Evolutionary conservation across 139 green algal species (phyloP).

Genomic region (Auxenochlorella pyrenoidosa): DNA sequence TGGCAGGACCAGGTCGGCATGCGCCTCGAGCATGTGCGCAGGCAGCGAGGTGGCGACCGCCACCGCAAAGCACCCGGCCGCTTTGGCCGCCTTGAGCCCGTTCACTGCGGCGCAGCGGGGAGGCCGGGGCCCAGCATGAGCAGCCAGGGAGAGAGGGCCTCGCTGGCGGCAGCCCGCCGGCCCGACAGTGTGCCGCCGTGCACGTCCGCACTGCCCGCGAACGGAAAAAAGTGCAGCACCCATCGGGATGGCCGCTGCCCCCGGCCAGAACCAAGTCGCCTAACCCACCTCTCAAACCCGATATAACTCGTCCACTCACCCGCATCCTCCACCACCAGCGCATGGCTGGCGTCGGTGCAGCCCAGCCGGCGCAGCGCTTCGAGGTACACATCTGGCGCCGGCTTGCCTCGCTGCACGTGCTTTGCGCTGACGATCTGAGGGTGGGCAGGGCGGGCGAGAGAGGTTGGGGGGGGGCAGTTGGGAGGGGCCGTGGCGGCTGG

Average conservation of each 20-base stretch:
- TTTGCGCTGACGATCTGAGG: constrained; percentile 52
- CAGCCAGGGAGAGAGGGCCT: too few species aligned
- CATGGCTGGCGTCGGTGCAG: constrained; percentile 48
- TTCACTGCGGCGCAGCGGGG: constrained; percentile 65
- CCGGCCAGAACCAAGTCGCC: not conserved
- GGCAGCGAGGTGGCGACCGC: constrained; percentile 77
- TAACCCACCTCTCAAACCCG: not conserved
- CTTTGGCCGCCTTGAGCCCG: constrained; percentile 68
- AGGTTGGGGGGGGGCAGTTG: not conserved
- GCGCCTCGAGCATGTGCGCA: constrained; percentile 42
- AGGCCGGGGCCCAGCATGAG: not conserved
- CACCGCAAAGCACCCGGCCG: constrained; percentile 57
- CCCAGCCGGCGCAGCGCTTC: constrained; percentile 67
- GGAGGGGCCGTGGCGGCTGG: too few species aligned
- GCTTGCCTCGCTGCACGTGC: constrained; percentile 70
- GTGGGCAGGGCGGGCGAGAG: too few species aligned
- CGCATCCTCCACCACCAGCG: constrained; percentile 31
- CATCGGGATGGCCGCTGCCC: not conserved
- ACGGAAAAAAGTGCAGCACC: too few species aligned
- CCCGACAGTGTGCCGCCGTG: too few species aligned
- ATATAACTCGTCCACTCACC: not conserved
- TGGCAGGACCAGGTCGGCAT: constrained; percentile 68
- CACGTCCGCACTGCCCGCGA: too few species aligned
- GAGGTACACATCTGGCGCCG: constrained; percentile 82
- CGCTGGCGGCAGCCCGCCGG: too few species aligned